phyloP scores from a whole-genome alignment of 345 rosid species.

The Aethionema arabicum region DNA sequence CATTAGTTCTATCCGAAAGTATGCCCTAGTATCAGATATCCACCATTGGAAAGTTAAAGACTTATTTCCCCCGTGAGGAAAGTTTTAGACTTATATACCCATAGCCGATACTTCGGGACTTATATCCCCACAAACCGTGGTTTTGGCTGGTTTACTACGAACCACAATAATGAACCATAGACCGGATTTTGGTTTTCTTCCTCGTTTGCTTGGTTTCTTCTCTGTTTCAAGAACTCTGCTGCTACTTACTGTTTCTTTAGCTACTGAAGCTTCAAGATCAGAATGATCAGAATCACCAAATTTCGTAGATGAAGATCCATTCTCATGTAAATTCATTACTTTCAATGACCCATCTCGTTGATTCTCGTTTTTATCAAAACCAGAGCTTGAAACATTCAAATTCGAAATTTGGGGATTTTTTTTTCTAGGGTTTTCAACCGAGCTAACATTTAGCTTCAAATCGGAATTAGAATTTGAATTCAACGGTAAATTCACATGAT shows the following conservation, averaged over 20 bases:
- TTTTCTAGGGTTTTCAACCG: slow-evolving; percentile 28
- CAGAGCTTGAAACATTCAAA: slow-evolving; percentile 55
- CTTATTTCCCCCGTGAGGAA: too few species aligned
- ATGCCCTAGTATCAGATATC: too few species aligned
- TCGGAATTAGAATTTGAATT: slow-evolving; percentile 31
- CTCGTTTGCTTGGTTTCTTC: slow-evolving; percentile 84
- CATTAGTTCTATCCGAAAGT: too few species aligned
- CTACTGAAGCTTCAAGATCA: slow-evolving; percentile 78
- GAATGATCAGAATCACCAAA: slow-evolving; percentile 82
- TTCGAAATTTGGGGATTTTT: slow-evolving; percentile 36
- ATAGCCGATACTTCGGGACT: too few species aligned
- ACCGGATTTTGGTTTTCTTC: slow-evolving; percentile 91
- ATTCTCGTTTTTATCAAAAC: slow-evolving; percentile 46
- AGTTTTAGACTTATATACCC: too few species aligned
- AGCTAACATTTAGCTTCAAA: slow-evolving; percentile 48
- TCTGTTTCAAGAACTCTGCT: slow-evolving; percentile 45
- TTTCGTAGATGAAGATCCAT: slow-evolving; percentile 51
- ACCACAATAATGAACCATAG: too few species aligned
- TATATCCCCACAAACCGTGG: too few species aligned
- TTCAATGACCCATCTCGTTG: slow-evolving; percentile 51
- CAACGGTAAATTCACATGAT: slow-evolving; percentile 3
- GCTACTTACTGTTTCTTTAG: slow-evolving; percentile 62
- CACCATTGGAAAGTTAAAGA: too few species aligned
- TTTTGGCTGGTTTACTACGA: too few species aligned
- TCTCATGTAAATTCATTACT: slow-evolving; percentile 64